Conservation (phyloP, 2,329 filamentous ascomycete species). For the Stemphylium beticola region DNA sequence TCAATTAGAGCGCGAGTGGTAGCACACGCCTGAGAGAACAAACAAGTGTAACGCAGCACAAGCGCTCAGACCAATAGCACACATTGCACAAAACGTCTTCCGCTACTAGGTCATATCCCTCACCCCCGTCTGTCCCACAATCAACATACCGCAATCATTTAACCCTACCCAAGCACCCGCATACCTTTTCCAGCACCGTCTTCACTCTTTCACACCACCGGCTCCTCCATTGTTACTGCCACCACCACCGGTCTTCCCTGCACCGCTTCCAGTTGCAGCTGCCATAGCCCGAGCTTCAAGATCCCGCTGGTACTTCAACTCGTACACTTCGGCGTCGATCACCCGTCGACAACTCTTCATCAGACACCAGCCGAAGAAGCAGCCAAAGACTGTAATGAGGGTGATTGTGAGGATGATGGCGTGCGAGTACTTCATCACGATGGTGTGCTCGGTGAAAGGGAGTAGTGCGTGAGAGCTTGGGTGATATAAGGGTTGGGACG, state of each 20-base stretch:
- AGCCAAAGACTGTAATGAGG: conserved; percentile 20
- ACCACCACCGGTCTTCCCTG: not conserved
- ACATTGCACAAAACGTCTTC: not conserved
- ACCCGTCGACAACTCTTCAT: conserved; percentile 21
- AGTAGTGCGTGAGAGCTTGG: too few species aligned
- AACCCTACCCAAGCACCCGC: too few species aligned
- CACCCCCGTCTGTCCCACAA: not conserved
- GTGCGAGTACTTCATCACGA: conserved; percentile 15
- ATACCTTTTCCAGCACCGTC: not conserved
- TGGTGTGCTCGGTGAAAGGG: not conserved
- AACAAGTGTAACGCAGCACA: not conserved
- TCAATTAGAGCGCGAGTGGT: not conserved
- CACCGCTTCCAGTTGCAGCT: too few species aligned
- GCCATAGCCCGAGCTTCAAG: too few species aligned
- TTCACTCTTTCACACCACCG: not conserved
- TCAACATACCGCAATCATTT: too few species aligned
- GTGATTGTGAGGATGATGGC: conserved; percentile 21
- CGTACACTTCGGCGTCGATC: conserved; percentile 20
- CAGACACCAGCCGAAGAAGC: conserved; percentile 26
- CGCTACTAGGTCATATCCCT: not conserved
- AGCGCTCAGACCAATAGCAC: not conserved
- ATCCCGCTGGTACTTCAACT: conserved; percentile 9
- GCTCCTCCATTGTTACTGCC: not conserved
- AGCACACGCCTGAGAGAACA: not conserved
- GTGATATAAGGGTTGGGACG: too few species aligned